Conservation (phyloP, 1,284 basidiomycete species). For the Lignosus rhinocerotis region DNA sequence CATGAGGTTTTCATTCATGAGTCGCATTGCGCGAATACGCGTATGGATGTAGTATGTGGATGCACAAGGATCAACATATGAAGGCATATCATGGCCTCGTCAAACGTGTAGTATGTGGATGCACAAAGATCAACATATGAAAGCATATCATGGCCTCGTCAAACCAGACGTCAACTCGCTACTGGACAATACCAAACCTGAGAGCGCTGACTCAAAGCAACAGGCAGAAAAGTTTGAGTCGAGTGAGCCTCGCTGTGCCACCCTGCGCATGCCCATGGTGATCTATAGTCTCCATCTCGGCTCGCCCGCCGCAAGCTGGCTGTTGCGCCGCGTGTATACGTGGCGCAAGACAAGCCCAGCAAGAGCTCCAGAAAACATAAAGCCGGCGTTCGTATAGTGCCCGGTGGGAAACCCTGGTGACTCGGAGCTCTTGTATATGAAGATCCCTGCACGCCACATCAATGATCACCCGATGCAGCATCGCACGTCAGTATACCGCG, state of each 20-base stretch:
- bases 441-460: conserved; percentile 28
- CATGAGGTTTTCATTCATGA: too few species aligned
- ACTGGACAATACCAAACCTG: too few species aligned
- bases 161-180: too few species aligned
- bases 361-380: conserved; percentile 28
- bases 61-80: too few species aligned
- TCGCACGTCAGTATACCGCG: neutral
- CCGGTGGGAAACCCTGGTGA: conserved; percentile 36
- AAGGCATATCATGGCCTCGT: too few species aligned
- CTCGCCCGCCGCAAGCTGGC: conserved; percentile 17
- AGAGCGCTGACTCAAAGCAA: too few species aligned
- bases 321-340: conserved; percentile 24
- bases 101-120: too few species aligned
- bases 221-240: neutral
- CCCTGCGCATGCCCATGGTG: neutral
- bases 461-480: neutral
- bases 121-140: too few species aligned
- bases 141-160: too few species aligned
- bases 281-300: conserved; percentile 23
- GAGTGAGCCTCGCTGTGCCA: neutral
- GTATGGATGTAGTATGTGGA: too few species aligned
- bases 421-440: conserved; percentile 40
- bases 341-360: conserved; percentile 21
- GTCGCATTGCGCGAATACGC: too few species aligned
- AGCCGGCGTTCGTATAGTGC: conserved; percentile 38